These are phyloP conservation scores for Grigorovia transvaalensis DNA, from an alignment of 805 yeast genomes.

Conservation along the genomic window DNA sequence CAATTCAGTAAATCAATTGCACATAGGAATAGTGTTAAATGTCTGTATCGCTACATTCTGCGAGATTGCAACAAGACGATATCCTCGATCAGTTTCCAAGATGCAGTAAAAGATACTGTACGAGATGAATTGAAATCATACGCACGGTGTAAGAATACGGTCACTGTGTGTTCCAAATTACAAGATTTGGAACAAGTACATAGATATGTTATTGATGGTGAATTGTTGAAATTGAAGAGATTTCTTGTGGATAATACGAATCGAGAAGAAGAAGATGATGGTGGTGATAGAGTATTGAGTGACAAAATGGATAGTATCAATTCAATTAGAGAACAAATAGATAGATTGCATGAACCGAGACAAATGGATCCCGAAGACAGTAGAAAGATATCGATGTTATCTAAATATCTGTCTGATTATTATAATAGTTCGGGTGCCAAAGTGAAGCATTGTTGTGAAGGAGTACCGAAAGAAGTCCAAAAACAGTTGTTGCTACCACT, in stretches of 20 bases:
- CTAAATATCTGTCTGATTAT: background rate
- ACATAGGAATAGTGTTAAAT: background rate
- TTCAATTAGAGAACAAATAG: background rate
- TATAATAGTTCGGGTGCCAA: background rate
- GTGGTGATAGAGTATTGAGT: background rate
- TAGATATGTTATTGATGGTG: background rate
- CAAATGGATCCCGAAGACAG: background rate
- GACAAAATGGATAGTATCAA: background rate
- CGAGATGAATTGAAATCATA: background rate
- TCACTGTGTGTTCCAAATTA: background rate
- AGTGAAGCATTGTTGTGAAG: background rate
- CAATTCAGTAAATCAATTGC: background rate
- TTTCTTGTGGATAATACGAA: background rate
- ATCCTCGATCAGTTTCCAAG: background rate
- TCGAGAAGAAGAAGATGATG: background rate
- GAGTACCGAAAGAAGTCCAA: slow-evolving; percentile 8
- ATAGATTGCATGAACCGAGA: background rate
- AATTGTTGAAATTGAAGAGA: background rate
- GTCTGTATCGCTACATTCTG: background rate
- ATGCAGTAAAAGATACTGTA: slow-evolving; percentile 1
- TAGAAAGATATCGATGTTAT: background rate
- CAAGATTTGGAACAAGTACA: background rate
- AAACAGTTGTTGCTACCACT: slow-evolving; percentile 16
- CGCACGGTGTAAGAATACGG: background rate
- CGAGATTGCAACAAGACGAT: background rate